These are phyloP conservation scores for Micromonas commoda DNA, from an alignment of 139 green algal genomes.

Conservation along the genomic window DNA sequence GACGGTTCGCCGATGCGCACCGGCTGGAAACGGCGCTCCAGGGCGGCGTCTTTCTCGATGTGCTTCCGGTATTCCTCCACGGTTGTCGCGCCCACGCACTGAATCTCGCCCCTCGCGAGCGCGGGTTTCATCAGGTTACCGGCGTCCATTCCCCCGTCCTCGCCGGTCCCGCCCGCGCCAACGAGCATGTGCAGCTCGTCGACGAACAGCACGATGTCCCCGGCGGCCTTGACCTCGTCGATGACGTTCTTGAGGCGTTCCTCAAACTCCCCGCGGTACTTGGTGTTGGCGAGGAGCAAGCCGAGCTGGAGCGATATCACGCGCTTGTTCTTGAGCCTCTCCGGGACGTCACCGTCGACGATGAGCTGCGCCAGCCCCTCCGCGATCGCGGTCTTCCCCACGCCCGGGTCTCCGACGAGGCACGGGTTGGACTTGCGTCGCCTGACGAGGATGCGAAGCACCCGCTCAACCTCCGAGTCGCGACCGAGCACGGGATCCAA, in stretches of 20 bases:
- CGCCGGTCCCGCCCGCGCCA: constrained; percentile 47
- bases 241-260: constrained; percentile 36
- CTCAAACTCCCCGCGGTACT: constrained; percentile 50
- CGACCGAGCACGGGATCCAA: constrained; percentile 32
- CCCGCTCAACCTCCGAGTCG: constrained; percentile 28
- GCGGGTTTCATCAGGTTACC: constrained; percentile 82
- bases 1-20: constrained; percentile 45
- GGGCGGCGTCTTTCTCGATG: constrained; percentile 81
- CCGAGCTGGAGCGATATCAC: constrained; percentile 40
- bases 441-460: constrained; percentile 33
- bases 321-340: constrained; percentile 24
- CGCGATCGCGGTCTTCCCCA: constrained; percentile 42
- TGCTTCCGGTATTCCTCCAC: constrained; percentile 67
- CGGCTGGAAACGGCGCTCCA: constrained; percentile 90
- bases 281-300: constrained; percentile 41
- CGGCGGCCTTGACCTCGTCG: constrained; percentile 44
- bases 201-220: constrained; percentile 49
- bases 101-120: constrained; percentile 50
- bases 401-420: constrained; percentile 32
- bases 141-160: constrained; percentile 59
- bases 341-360: constrained; percentile 22
- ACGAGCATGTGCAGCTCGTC: constrained; percentile 50
- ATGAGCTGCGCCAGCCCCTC: constrained; percentile 37
- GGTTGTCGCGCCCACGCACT: constrained; percentile 43
- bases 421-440: constrained; percentile 37